Conservation (phyloP, 2,329 filamentous ascomycete species). For the Talaromyces amestolkiae region DNA sequence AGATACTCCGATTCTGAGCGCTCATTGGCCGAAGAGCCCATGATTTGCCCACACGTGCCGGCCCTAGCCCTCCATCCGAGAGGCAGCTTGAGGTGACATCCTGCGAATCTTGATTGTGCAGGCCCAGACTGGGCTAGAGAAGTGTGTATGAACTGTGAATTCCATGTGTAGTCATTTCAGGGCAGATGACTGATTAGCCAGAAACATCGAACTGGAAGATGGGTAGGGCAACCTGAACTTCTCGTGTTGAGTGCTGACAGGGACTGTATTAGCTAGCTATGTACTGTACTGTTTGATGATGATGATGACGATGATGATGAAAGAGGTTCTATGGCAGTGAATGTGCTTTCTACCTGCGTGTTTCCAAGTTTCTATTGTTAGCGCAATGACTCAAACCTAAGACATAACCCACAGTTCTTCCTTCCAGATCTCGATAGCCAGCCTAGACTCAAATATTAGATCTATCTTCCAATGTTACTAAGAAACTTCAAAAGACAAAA, state of each 20-base stretch:
- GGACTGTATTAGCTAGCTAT: background rate
- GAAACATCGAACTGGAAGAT: background rate
- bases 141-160: background rate
- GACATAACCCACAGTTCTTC: background rate
- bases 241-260: background rate
- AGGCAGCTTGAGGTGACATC: constrained; percentile 7
- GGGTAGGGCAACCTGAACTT: background rate
- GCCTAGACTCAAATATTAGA: background rate
- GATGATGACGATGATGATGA: background rate
- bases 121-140: constrained; percentile 2
- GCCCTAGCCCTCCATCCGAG: constrained; percentile 21
- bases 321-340: background rate
- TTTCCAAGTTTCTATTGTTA: background rate
- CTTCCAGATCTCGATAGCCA: background rate
- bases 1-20: background rate
- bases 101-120: constrained; percentile 9
- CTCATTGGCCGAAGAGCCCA: constrained; percentile 28
- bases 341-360: background rate
- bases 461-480: background rate
- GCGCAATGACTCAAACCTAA: background rate
- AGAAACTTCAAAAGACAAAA: background rate
- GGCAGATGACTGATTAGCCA: background rate
- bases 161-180: background rate
- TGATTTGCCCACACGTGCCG: constrained; percentile 21
- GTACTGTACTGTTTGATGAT: background rate